Base-by-base conservation (phyloP, 305 asterid genomes). In the Rubia tinctorum region DNA sequence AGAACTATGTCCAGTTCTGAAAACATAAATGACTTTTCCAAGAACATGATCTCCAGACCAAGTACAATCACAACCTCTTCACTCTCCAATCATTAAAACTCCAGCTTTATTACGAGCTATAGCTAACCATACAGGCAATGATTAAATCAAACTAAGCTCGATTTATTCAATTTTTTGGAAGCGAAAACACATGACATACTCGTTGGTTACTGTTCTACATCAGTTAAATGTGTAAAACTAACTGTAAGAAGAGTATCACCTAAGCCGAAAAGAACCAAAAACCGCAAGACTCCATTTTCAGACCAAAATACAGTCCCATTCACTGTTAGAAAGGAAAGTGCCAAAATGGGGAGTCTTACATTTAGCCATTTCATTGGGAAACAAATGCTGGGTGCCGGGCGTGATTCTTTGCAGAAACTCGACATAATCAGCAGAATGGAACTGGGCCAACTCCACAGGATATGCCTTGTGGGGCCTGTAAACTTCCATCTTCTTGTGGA, bases 381-480 rank as follows among this genome's bases (percentile, higher is more conserved):
- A 92, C 65, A 87, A 75, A 44, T 84, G 73, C 77, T 81, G 92
- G 6, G 88, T 90, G 71, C 89, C 88, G 1, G 99, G 98, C 27
- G 93, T 86, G 77, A 95, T 90, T 68, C 98, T 80, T 77, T 92
- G 93, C 86, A 95, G 81, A 77, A 95, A 95, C 82, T 92, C 98
- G 73, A 95, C 96, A 75, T 95, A 95, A 79, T 95, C 98, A 13
- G 98, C 91, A 6, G 99, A 87, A 82, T 95, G 99, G 84, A 90
- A 95, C 88, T 95, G 99, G 7, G 98, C 98, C 80, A 95, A 81
- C 96, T 95, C 99, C 80, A 87, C 94, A 0, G 97, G 96, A 67
- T 95, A 95, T n/a, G 98, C 99, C 84, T 92, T 92, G 79, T 95
- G 98, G 77, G 99, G 99, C 90, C 99, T 92, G 96, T 92, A 95